Conservation (phyloP, 2,329 filamentous ascomycete genomes). For the Herpotrichia juniperi region DNA sequence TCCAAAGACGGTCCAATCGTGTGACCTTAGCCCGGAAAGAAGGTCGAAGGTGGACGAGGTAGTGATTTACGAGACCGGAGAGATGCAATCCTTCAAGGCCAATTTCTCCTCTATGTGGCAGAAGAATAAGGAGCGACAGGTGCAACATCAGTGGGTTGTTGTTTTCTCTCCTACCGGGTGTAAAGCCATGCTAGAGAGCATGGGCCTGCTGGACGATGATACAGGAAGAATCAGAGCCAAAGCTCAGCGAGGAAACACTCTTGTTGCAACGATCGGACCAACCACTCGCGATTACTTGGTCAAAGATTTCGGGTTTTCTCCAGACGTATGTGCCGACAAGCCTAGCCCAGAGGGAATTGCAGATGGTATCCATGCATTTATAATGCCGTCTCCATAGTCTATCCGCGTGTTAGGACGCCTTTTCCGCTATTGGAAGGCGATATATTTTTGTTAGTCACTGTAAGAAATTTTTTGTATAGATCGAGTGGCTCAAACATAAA, state of each 20-base stretch:
- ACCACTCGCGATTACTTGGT: slow-evolving; percentile 81
- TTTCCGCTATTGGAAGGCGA: too few relatives aligned
- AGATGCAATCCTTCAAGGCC: slow-evolving; percentile 76
- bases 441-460: too few relatives aligned
- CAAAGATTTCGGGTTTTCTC: slow-evolving; percentile 68
- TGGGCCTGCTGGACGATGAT: slow-evolving; percentile 53
- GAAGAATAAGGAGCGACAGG: slow-evolving; percentile 47
- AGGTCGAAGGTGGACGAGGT: slow-evolving; percentile 76
- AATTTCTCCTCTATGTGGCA: slow-evolving; percentile 65
- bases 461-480: too few relatives aligned
- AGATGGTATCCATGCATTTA: slow-evolving; percentile 63
- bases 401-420: too few relatives aligned
- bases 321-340: slow-evolving; percentile 79
- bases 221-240: slow-evolving; percentile 43
- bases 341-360: slow-evolving; percentile 83
- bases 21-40: slow-evolving; percentile 53
- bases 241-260: slow-evolving; percentile 53
- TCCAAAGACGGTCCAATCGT: slow-evolving; percentile 74
- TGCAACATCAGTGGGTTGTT: slow-evolving; percentile 69
- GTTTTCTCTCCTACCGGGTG: slow-evolving; percentile 71
- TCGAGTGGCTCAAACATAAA: too few relatives aligned
- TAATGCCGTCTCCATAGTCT: background rate
- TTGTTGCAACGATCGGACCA: slow-evolving; percentile 88
- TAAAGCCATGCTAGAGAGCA: slow-evolving; percentile 62
- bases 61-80: slow-evolving; percentile 84